phyloP scores from a whole-genome alignment of 306 rosid genomes.

The Amphicarpaea edgeworthii region DNA sequence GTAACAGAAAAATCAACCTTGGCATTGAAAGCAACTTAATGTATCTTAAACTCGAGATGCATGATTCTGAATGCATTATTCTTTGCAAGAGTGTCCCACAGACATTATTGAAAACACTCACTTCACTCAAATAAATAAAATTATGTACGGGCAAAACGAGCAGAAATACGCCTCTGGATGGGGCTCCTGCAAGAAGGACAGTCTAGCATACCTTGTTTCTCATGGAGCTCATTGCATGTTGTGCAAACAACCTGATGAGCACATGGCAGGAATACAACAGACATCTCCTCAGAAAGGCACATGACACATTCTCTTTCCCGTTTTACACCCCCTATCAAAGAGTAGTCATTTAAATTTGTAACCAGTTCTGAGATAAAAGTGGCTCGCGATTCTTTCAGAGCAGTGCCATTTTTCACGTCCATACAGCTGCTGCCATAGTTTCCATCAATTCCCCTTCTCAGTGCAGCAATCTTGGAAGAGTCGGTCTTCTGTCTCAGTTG shows the following conservation, averaged over 20 bases:
- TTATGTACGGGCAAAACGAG: slow-evolving; percentile 66
- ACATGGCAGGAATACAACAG: slow-evolving; percentile 90
- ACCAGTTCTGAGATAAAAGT: slow-evolving; percentile 57
- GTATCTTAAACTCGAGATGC: slow-evolving; percentile 53
- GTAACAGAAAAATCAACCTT: slow-evolving; percentile 41
- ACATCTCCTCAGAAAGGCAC: slow-evolving; percentile 97
- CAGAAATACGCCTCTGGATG: slow-evolving; percentile 84
- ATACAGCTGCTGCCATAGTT: slow-evolving; percentile 58
- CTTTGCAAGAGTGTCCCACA: slow-evolving; percentile 58
- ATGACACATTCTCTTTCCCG: slow-evolving; percentile 95
- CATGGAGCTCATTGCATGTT: slow-evolving; percentile 93
- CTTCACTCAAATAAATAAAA: slow-evolving; percentile 45
- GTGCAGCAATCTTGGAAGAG: slow-evolving; percentile 89
- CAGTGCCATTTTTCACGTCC: slow-evolving; percentile 50
- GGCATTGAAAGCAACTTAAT: slow-evolving; percentile 50
- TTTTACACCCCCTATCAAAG: slow-evolving; percentile 71
- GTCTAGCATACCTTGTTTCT: slow-evolving; percentile 93
- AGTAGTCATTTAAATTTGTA: slow-evolving; percentile 51
- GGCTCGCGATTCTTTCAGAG: slow-evolving; percentile 46
- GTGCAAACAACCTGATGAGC: slow-evolving; percentile 97
- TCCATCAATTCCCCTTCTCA: slow-evolving; percentile 81
- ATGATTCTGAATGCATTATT: slow-evolving; percentile 63
- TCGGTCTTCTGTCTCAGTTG: slow-evolving; percentile 77
- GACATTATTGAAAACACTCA: slow-evolving; percentile 69
- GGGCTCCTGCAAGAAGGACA: slow-evolving; percentile 96